Percentiles rank a stretch among this genome's conserved stretches.
Conservation (phyloP, 768 basidiomycete genomes). For the Pisolithus albus region DNA sequence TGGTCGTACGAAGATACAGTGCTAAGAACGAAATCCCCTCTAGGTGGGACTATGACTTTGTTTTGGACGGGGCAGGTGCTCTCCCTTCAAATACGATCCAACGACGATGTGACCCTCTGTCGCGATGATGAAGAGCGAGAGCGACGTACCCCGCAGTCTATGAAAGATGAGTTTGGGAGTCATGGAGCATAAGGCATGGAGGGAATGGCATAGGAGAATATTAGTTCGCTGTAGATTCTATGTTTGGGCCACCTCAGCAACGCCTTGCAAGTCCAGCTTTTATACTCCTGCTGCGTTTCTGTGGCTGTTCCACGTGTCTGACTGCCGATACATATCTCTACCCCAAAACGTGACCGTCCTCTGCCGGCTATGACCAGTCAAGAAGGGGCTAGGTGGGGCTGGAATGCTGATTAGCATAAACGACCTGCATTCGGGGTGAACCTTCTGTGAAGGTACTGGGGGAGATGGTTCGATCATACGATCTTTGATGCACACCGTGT, state of each 20-base stretch:
- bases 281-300: background rate
- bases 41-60: background rate
- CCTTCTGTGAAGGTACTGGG: background rate
- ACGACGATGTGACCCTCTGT: background rate
- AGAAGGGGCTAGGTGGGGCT: background rate
- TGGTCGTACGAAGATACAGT: background rate
- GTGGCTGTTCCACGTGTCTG: background rate
- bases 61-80: background rate
- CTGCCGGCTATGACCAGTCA: background rate
- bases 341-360: conserved; percentile 1
- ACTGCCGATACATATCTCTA: background rate
- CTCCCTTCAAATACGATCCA: background rate
- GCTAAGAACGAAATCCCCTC: background rate
- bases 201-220: background rate
- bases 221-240: conserved; percentile 1
- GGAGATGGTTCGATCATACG: background rate
- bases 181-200: background rate
- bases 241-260: background rate
- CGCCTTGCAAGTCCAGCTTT: background rate
- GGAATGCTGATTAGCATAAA: background rate
- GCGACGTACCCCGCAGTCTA: background rate
- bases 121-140: background rate
- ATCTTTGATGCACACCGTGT: background rate
- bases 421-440: background rate
- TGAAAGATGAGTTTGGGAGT: background rate